These are phyloP conservation scores for Phytopythium aichiense DNA, from an alignment of 352 stramenopile genomes.

Conservation along the genomic window DNA sequence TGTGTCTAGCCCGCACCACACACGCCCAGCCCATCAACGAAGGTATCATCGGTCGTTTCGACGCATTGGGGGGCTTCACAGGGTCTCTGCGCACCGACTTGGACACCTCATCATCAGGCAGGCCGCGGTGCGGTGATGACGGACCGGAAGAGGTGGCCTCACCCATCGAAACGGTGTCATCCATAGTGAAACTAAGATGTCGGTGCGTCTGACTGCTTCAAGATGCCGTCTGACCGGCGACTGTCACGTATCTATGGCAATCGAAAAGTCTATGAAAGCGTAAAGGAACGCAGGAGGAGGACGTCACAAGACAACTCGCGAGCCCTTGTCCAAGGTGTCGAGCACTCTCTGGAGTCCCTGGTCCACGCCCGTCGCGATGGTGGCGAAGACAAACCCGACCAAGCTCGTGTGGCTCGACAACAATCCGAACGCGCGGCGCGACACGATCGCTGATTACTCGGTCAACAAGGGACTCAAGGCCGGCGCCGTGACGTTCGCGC, in stretches of 20 bases:
- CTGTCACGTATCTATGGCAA: neutral
- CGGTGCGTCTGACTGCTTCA: neutral
- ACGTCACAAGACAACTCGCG: neutral
- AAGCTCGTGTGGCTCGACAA: slow-evolving; percentile 9
- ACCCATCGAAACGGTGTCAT: neutral
- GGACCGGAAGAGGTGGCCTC: neutral
- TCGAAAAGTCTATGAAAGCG: neutral
- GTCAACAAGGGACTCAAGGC: slow-evolving; percentile 1
- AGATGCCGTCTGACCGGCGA: neutral
- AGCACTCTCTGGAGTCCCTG: neutral
- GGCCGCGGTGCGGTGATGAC: neutral
- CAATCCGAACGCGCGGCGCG: slow-evolving; percentile 1
- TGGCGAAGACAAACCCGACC: neutral
- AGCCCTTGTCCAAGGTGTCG: neutral
- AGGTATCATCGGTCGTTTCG: too few relatives aligned
- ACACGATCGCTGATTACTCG: slow-evolving; percentile 3
- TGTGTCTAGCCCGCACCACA: slow-evolving; percentile 30
- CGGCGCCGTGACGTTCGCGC: slow-evolving; percentile 1
- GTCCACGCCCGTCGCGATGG: neutral
- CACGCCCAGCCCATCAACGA: neutral
- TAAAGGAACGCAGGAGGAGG: neutral
- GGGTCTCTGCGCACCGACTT: neutral
- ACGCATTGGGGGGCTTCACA: neutral
- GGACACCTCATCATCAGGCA: neutral
- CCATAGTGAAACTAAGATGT: slow-evolving; percentile 1